A percentile compares a stretch with the other conserved stretches of the same genome.
These are phyloP conservation scores for Lasiodiplodia citricola DNA, from an alignment of 2,329 filamentous ascomycete species.

Conservation along the genomic window DNA sequence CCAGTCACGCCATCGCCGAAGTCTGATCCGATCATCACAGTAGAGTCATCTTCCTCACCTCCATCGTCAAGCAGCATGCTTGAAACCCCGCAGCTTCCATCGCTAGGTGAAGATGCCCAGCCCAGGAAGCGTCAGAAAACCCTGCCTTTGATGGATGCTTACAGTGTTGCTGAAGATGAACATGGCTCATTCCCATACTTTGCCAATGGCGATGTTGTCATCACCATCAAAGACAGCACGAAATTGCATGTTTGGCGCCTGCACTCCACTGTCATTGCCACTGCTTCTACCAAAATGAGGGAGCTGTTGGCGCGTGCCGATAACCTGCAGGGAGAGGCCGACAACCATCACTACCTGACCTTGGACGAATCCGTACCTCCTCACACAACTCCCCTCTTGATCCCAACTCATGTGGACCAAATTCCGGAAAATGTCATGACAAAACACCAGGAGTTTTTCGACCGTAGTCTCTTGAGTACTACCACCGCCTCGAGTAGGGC, in stretches of 20 bases:
- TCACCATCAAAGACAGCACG: constrained; percentile 14
- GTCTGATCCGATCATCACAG: not conserved
- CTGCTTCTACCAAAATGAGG: not conserved
- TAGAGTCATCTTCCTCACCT: not conserved
- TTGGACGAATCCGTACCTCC: not conserved
- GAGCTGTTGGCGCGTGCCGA: not conserved
- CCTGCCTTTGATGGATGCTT: not conserved
- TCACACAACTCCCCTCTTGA: not conserved
- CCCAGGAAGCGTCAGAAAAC: not conserved
- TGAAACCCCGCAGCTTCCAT: not conserved
- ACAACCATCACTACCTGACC: not conserved
- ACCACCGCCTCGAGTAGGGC: not conserved
- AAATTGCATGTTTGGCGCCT: constrained; percentile 26
- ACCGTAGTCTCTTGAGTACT: not conserved
- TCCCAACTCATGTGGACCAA: not conserved
- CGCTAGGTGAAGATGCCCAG: not conserved
- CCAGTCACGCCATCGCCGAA: not conserved
- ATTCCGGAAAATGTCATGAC: not conserved
- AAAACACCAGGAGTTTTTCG: too few relatives aligned
- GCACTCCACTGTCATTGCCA: constrained; percentile 28
- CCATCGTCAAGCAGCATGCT: too few relatives aligned
- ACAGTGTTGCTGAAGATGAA: too few relatives aligned
- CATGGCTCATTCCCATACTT: constrained; percentile 28
- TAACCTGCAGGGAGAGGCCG: not conserved
- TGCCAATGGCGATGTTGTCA: constrained; percentile 31